phyloP scores from a whole-genome alignment of 2,329 filamentous ascomycete species.

The Pseudocercospora pini-densiflorae region DNA sequence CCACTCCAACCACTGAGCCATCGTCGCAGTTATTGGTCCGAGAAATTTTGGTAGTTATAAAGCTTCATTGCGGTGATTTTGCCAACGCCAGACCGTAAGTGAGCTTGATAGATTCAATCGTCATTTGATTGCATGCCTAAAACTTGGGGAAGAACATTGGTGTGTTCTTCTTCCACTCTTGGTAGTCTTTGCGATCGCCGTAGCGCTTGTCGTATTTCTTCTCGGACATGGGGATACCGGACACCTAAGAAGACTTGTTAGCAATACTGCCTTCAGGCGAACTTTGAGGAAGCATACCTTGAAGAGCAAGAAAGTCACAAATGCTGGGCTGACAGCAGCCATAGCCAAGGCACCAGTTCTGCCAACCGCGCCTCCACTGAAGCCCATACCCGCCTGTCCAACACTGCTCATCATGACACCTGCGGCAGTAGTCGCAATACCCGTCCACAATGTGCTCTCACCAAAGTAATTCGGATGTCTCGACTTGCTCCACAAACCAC shows the following conservation, averaged over 20 bases:
- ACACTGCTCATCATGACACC: slow-evolving; percentile 59
- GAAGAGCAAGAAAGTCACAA: slow-evolving; percentile 65
- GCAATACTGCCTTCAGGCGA: background rate
- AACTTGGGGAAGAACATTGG: slow-evolving; percentile 68
- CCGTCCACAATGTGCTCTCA: slow-evolving; percentile 71
- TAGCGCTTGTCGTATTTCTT: slow-evolving; percentile 70
- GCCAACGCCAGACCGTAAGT: background rate
- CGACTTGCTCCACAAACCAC: slow-evolving; percentile 64
- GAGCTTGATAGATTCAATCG: background rate
- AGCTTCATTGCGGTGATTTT: background rate
- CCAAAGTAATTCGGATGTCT: slow-evolving; percentile 75
- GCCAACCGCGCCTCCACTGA: slow-evolving; percentile 51
- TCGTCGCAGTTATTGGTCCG: background rate
- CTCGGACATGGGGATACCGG: slow-evolving; percentile 68
- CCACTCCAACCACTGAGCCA: background rate
- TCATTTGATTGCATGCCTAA: slow-evolving; percentile 31
- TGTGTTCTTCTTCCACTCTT: slow-evolving; percentile 69
- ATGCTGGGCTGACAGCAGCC: slow-evolving; percentile 65
- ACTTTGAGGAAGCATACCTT: slow-evolving; percentile 54
- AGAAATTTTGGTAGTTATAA: background rate
- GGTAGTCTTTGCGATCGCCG: slow-evolving; percentile 67
- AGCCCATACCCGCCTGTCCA: slow-evolving; percentile 62
- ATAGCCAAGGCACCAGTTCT: slow-evolving; percentile 54
- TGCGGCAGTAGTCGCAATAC: slow-evolving; percentile 64
- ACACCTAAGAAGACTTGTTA: slow-evolving; percentile 37